A percentile compares a stretch with the other conserved stretches of the same genome.
phyloP scores from a whole-genome alignment of 208 protist species.

The Leishmania braziliensis region DNA sequence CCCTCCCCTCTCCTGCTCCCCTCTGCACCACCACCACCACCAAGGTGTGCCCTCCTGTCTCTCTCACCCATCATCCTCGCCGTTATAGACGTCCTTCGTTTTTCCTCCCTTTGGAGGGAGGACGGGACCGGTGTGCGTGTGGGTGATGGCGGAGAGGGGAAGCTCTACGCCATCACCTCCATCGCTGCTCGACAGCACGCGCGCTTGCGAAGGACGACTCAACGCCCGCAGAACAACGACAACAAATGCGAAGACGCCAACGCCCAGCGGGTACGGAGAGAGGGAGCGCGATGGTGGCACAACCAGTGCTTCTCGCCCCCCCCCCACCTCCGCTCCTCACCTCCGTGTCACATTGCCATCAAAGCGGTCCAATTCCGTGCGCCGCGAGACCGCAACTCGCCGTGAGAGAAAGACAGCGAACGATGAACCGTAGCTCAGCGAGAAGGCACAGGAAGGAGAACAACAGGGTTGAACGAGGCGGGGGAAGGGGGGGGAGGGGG shows the following conservation, averaged over 20 bases:
- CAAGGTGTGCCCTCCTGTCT: not conserved
- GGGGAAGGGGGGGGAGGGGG: not conserved
- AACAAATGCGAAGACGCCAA: not conserved
- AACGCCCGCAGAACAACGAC: not conserved
- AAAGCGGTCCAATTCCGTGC: too few relatives aligned
- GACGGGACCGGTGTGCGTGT: too few relatives aligned
- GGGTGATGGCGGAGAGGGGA: too few relatives aligned
- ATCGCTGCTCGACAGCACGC: not conserved
- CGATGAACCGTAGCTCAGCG: not conserved
- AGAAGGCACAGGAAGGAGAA: not conserved
- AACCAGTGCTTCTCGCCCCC: not conserved
- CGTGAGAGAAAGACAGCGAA: not conserved
- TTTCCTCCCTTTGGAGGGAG: not conserved
- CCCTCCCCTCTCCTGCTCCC: not conserved
- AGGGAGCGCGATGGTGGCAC: not conserved
- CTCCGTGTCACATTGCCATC: not conserved
- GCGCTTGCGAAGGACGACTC: not conserved
- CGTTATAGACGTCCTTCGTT: not conserved
- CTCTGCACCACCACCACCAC: not conserved
- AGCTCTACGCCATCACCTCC: too few relatives aligned
- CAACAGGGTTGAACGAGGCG: not conserved
- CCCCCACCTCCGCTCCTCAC: not conserved
- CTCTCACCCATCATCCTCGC: not conserved
- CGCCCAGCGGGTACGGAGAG: not conserved
- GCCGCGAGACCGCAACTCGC: not conserved